Evolutionary conservation across 2,329 filamentous ascomycete species (phyloP).

Genomic region (Albifimbria verrucaria): DNA sequence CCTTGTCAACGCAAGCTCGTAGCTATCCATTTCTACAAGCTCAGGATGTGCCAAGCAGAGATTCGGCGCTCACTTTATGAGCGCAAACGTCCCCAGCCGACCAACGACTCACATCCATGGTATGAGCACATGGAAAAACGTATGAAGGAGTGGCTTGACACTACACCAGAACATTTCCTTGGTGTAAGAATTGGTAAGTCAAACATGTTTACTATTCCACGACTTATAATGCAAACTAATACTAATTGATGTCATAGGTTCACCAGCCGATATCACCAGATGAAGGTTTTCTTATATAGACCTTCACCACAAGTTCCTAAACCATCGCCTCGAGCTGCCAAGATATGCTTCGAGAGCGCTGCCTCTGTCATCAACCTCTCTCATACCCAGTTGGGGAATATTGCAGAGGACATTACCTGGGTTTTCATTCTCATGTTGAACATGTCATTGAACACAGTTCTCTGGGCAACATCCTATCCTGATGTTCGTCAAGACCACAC

Average conservation of each 20-base stretch:
- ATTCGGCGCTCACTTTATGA: slow-evolving; percentile 85
- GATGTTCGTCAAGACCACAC: slow-evolving; percentile 72
- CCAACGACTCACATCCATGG: slow-evolving; percentile 81
- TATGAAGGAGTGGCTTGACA: slow-evolving; percentile 74
- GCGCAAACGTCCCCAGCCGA: slow-evolving; percentile 72
- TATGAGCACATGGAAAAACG: slow-evolving; percentile 76
- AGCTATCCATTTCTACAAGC: slow-evolving; percentile 89
- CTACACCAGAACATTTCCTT: slow-evolving; percentile 66
- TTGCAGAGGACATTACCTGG: slow-evolving; percentile 85
- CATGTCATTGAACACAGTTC: slow-evolving; percentile 84
- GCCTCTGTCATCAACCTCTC: slow-evolving; percentile 79
- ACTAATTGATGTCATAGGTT: too few species aligned
- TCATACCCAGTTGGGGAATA: slow-evolving; percentile 72
- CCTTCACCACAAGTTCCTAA: slow-evolving; percentile 90
- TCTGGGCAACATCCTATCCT: slow-evolving; percentile 88
- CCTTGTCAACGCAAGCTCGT: slow-evolving; percentile 80
- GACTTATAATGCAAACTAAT: too few species aligned
- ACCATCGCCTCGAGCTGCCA: slow-evolving; percentile 74
- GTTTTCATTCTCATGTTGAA: slow-evolving; percentile 87
- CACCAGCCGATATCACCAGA: slow-evolving; percentile 71
- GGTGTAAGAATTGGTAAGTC: slow-evolving; percentile 78
- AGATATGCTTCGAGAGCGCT: slow-evolving; percentile 79
- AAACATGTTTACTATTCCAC: too few species aligned
- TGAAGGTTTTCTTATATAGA: slow-evolving; percentile 83
- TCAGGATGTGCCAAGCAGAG: slow-evolving; percentile 83